phyloP scores from a whole-genome alignment of 257 asterid genomes.

The Solanum dulcamara region DNA sequence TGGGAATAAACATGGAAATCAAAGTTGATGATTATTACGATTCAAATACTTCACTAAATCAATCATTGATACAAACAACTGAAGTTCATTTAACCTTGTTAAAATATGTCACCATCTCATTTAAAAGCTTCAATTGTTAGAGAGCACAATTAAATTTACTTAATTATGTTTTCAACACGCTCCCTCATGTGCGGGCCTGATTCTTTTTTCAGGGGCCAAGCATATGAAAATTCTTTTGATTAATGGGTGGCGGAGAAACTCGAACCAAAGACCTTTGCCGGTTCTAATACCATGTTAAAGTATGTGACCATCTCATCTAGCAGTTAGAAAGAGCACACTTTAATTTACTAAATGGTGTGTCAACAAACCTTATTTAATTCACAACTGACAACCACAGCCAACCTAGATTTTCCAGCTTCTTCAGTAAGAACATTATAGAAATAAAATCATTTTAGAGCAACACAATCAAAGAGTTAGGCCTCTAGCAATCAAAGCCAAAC shows the following conservation, averaged over 20 bases:
- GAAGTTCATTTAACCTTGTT: neutral
- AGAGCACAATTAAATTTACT: neutral
- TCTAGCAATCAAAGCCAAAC: neutral
- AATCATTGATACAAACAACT: neutral
- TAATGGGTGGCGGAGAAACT: neutral
- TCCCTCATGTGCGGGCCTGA: neutral
- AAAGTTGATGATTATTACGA: neutral
- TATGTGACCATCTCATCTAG: neutral
- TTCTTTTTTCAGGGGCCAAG: neutral
- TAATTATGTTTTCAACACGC: neutral
- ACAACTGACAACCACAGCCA: neutral
- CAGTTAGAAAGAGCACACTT: neutral
- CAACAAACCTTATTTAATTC: neutral
- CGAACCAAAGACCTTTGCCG: neutral
- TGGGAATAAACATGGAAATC: neutral
- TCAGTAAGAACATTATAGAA: neutral
- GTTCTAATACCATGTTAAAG: neutral
- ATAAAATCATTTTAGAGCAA: neutral
- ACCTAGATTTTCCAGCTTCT: neutral
- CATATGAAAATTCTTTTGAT: neutral
- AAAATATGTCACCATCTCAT: neutral
- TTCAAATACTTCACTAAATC: neutral
- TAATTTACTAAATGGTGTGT: neutral
- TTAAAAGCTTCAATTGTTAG: neutral
- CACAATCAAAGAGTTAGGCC: neutral